Conservation (phyloP, 352 stramenopile genomes). For the Blastocystis hominis region DNA sequence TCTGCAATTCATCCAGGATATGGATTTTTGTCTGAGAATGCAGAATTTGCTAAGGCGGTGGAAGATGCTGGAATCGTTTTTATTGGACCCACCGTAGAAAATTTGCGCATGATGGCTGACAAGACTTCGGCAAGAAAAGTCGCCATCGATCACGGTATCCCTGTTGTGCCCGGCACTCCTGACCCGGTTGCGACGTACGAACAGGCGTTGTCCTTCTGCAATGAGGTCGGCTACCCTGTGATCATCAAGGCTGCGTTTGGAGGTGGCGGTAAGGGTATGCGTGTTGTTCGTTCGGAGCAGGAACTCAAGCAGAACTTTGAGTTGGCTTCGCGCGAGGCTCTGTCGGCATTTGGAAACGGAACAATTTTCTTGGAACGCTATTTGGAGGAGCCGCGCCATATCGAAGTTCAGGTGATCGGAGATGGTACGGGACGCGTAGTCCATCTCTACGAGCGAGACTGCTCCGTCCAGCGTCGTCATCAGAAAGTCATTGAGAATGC, state of each 20-base stretch:
- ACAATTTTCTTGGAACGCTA: conserved; percentile 89
- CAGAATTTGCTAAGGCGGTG: conserved; percentile 81
- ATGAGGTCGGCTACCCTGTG: conserved; percentile 76
- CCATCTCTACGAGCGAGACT: conserved; percentile 89
- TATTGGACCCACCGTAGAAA: conserved; percentile 83
- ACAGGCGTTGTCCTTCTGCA: conserved; percentile 78
- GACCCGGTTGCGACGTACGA: conserved; percentile 75
- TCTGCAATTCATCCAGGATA: conserved; percentile 91
- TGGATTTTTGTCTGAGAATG: conserved; percentile 89
- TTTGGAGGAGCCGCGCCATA: conserved; percentile 83
- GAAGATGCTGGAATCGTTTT: conserved; percentile 82
- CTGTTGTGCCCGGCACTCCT: conserved; percentile 71
- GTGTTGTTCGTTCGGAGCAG: conserved; percentile 72
- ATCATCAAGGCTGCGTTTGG: conserved; percentile 95
- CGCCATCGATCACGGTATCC: conserved; percentile 76
- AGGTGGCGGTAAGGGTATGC: conserved; percentile 89
- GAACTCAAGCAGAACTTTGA: conserved; percentile 79
- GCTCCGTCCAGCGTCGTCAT: conserved; percentile 89
- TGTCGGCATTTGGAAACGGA: conserved; percentile 81
- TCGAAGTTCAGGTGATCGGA: conserved; percentile 91
- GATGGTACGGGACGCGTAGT: conserved; percentile 84
- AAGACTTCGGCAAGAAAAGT: conserved; percentile 77
- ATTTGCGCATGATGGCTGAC: conserved; percentile 76
- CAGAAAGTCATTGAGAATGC: conserved; percentile 78
- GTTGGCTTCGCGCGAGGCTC: conserved; percentile 70